Evolutionary conservation across 768 basidiomycete genomes (phyloP).

Genomic region (Stropharia rugosoannulata): DNA sequence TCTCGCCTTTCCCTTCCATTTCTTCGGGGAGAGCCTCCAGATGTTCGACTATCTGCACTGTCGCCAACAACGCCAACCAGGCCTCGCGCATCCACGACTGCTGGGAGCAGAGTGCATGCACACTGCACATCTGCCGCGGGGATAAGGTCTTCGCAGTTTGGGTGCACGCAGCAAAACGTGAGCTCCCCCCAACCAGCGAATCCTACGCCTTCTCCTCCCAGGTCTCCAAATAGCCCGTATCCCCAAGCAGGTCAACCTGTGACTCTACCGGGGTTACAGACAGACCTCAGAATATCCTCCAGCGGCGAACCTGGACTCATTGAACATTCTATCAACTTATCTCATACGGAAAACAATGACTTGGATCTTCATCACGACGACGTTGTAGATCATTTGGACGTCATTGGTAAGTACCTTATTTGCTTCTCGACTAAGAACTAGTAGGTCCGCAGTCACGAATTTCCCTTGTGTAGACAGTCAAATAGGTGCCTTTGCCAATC

Average conservation of each 20-base stretch:
- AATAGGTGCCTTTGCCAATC: slow-evolving; percentile 68
- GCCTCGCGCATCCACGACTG: slow-evolving; percentile 28
- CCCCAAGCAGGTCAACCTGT: slow-evolving; percentile 23
- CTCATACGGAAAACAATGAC: slow-evolving; percentile 18
- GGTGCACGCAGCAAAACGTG: slow-evolving; percentile 2
- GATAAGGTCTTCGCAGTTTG: slow-evolving; percentile 8
- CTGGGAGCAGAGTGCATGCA: slow-evolving; percentile 32
- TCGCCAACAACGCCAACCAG: slow-evolving; percentile 14
- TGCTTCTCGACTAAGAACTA: neutral
- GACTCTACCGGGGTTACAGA: slow-evolving; percentile 38
- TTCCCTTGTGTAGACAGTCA: slow-evolving; percentile 52
- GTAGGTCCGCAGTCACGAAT: neutral
- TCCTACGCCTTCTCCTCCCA: slow-evolving; percentile 2
- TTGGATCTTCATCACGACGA: slow-evolving; percentile 65
- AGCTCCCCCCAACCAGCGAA: neutral
- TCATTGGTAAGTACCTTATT: slow-evolving; percentile 51
- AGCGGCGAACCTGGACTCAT: slow-evolving; percentile 38
- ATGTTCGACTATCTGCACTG: neutral
- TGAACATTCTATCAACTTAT: slow-evolving; percentile 44
- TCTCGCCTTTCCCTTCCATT: slow-evolving; percentile 17
- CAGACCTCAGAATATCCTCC: slow-evolving; percentile 37
- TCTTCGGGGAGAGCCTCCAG: slow-evolving; percentile 7
- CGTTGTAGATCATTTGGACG: slow-evolving; percentile 82
- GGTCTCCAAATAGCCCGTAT: slow-evolving; percentile 1
- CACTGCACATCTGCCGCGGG: slow-evolving; percentile 26